Percentiles rank a stretch among this genome's conserved stretches.
These are phyloP conservation scores for Xylaria sp. DNA, from an alignment of 2,329 filamentous ascomycete genomes.

Conservation along the genomic window DNA sequence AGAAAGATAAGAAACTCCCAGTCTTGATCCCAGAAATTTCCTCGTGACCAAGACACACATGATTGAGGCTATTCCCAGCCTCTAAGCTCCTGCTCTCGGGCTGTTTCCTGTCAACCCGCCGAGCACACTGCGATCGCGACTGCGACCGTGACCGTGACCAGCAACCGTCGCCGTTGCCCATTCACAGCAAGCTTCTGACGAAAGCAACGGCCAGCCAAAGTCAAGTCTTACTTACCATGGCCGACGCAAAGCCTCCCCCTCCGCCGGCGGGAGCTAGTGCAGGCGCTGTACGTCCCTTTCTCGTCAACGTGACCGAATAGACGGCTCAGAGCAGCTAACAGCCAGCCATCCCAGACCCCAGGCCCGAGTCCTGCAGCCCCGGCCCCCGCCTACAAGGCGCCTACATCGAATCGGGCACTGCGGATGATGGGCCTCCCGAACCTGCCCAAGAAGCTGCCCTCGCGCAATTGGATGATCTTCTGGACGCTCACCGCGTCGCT, in stretches of 20 bases:
- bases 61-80: background rate
- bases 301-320: too few species aligned
- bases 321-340: too few species aligned
- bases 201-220: background rate
- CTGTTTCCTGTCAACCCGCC: background rate
- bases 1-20: conserved; percentile 12
- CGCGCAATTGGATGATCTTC: conserved; percentile 98
- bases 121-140: background rate
- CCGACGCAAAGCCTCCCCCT: conserved; percentile 28
- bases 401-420: conserved; percentile 71
- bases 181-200: background rate
- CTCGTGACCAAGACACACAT: conserved; percentile 1
- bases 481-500: conserved; percentile 78
- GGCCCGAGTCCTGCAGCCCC: conserved; percentile 29
- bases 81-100: background rate
- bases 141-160: background rate
- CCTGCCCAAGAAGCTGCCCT: conserved; percentile 83
- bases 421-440: conserved; percentile 85
- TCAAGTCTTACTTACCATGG: conserved; percentile 22
- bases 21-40: conserved; percentile 16
- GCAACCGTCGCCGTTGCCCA: background rate
- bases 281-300: background rate
- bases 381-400: conserved; percentile 47
- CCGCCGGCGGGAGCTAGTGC: conserved; percentile 2
- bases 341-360: background rate